Base-by-base conservation (phyloP, 2,329 filamentous ascomycete species). In the Stylonectria norvegica region DNA sequence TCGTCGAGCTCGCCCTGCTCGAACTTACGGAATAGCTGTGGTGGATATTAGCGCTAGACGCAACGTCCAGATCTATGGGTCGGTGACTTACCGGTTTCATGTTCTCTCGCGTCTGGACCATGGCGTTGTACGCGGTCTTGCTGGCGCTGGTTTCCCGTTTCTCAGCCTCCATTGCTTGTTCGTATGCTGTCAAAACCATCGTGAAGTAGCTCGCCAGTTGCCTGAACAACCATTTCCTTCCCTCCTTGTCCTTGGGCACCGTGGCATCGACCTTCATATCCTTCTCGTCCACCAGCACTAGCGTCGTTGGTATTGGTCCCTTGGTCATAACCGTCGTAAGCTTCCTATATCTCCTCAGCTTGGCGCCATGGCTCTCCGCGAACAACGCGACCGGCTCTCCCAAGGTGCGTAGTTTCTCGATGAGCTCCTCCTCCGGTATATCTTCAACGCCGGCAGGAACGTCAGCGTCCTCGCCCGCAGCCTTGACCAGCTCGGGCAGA, bases 191-290 rank as follows among this genome's bases (percentile, higher is more conserved):
- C 42, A 98, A 71, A n/a, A 98, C 81, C 81, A 98, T 89, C 38
- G 87, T 94, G 69, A 98, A 97, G 71, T 96, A 98, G 34, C 87
- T 93, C 15, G 86, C 87, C 40, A 98, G 74, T 65, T 98, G 91
- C 9, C 91, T 77, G 69, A 85, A 91, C 28, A 98, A 70, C 64
- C 85, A 89, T 31, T 76, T 70, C 32, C 81, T 78, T 1, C 72
- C 85, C 28, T 82, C 78, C 15, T 69, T 70, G 52, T 90, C 85
- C 54, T 69, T 73, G 2, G 79, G 78, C 8, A 87, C 68, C 30
- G 70, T 72, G 12, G 74, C 71, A 2, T 79, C 70, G 17, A 97
- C 81, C 64, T 90, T 91, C 88, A 96, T 95, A 52, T 95, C 83
- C 61, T 82, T 81, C 66, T 94, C 90, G 6, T 85, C 79, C 2